Evolutionary conservation across 768 basidiomycete species (phyloP), one percentile per base, ranked within the genome.

Genomic region (Boletus rex-veris): DNA sequence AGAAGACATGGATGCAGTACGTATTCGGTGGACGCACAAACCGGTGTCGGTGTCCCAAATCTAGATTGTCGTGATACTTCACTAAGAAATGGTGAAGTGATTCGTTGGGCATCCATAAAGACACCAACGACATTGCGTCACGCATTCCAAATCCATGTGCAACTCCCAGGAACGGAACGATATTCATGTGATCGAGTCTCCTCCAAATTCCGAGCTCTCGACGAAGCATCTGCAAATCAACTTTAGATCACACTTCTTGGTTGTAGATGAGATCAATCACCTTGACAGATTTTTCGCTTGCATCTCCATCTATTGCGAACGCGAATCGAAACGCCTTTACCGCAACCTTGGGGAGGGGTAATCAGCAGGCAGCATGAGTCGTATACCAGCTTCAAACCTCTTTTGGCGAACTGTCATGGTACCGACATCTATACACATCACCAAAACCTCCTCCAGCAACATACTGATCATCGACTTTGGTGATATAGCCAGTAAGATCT

Each of bases 151-250:
- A 71, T 3, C 62, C 65, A 36, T 36, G 15, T 36, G 35, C 35
- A 36, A 36, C 15, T 11, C 35, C 35, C 35, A 36, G 15, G 35
- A 36, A 36, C 1, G 35, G 35, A 36, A 36, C 12, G 6, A 36
- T 36, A 36, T 36, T 36, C 12, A 36, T 26, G 49, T 70, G 64
- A 6, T 58, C 16, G 1, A 71, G 50, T 36, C 54, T 31, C 48
- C 48, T 61, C 70, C 68, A 71, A 18, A 70, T 62, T 10, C 58
- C 57, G 11, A 71, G 52, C 42, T 70, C 69, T 45, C 65, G 54
- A 48, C 56, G 56, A 40, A 71, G 33, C 47, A 67, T 53, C 69
- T 65, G 9, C 4, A 11, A 42, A 21, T 2, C 0, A 5, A 1
- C 26, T 16, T 40, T 1, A 30, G 15, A 4, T 5, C 15, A n/a